Evolutionary conservation across 73 alveolate species (phyloP).

Genomic region (Stentor roeselii): DNA sequence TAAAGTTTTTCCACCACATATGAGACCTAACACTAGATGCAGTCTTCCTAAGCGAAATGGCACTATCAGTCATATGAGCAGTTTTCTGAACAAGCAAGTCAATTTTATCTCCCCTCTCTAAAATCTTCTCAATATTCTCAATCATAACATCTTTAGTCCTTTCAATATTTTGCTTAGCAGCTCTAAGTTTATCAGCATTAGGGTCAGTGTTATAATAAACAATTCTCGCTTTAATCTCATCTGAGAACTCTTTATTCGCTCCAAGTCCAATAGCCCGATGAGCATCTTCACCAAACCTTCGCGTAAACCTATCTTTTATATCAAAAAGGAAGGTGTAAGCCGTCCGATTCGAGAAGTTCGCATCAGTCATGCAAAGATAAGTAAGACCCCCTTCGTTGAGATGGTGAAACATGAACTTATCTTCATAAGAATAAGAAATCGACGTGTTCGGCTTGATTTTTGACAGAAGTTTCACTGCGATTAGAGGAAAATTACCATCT

Average conservation of each 20-base stretch:
- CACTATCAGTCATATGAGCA: constrained; percentile 31
- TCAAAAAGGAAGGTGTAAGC: constrained; percentile 50
- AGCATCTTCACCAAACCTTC: constrained; percentile 24
- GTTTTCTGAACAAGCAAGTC: constrained; percentile 39
- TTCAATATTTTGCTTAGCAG: constrained; percentile 15
- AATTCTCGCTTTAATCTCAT: constrained; percentile 25
- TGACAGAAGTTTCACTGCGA: constrained; percentile 1
- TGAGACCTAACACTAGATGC: constrained; percentile 37
- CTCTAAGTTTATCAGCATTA: constrained; percentile 34
- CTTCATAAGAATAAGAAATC: constrained; percentile 28
- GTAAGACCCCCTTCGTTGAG: constrained; percentile 51
- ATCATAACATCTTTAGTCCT: constrained; percentile 43
- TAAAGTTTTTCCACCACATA: constrained; percentile 55
- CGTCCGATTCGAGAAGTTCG: constrained; percentile 39
- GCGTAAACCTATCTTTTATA: constrained; percentile 25
- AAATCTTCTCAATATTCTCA: constrained; percentile 43
- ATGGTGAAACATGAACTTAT: constrained; percentile 36
- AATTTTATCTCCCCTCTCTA: constrained; percentile 51
- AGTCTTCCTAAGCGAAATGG: constrained; percentile 24
- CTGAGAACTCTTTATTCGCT: constrained; percentile 14
- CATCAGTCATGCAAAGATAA: constrained; percentile 51
- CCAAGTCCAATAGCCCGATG: constrained; percentile 10
- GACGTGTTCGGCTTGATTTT: constrained; percentile 15
- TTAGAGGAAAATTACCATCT: constrained; percentile 30
- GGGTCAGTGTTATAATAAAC: constrained; percentile 42